phyloP scores from a whole-genome alignment of 192 early-diverging fungal species.

The Rhizophagus prolifer region DNA sequence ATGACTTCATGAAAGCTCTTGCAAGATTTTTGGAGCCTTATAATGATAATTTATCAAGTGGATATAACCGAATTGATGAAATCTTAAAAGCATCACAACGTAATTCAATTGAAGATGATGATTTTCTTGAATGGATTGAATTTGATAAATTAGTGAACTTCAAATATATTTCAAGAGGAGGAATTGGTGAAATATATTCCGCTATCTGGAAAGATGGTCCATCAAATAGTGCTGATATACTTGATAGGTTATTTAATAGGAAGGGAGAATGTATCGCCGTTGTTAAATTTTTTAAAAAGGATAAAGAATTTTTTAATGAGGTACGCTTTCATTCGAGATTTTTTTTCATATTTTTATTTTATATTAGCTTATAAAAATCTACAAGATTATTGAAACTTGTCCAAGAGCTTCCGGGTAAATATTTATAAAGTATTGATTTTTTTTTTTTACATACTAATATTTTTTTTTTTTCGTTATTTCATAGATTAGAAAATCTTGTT shows the following conservation, averaged over 20 bases:
- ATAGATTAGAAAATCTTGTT: not conserved
- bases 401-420: too few species aligned
- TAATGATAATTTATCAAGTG: not conserved
- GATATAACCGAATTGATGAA: not conserved
- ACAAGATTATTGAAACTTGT: not conserved
- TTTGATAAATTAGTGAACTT: not conserved
- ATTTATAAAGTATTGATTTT: too few species aligned
- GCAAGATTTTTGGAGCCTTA: too few species aligned
- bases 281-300: too few species aligned
- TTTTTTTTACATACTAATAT: not conserved
- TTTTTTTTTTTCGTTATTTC: not conserved
- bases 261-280: too few species aligned
- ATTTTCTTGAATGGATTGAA: conserved; percentile 5
- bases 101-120: not conserved
- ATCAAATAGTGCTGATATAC: not conserved
- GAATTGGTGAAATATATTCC: not conserved
- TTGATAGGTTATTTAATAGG: too few species aligned
- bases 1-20: too few species aligned
- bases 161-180: not conserved
- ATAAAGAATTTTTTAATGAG: too few species aligned
- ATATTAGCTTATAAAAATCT: not conserved
- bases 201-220: conserved; percentile 9
- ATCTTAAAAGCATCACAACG: not conserved
- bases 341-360: not conserved
- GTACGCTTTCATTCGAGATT: not conserved